phyloP scores from a whole-genome alignment of 2,329 filamentous ascomycete genomes.

The Verticillium albo-atrum region DNA sequence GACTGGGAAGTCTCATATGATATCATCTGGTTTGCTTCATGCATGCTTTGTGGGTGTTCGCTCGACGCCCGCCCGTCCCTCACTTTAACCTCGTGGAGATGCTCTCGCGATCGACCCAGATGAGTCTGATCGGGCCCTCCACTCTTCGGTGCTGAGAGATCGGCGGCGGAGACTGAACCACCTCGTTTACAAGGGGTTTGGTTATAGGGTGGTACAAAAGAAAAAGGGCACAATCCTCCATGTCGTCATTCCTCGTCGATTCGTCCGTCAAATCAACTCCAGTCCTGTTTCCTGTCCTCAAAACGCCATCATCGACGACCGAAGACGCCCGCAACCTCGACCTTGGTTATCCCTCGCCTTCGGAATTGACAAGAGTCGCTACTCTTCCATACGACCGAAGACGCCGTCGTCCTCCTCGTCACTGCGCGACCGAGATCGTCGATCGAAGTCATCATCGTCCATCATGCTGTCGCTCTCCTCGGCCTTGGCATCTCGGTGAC shows the following conservation, averaged over 20 bases:
- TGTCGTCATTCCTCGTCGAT: slow-evolving; percentile 12
- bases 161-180: slow-evolving; percentile 58
- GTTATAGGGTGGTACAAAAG: slow-evolving; percentile 45
- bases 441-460: slow-evolving; percentile 64
- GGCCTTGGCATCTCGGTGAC: slow-evolving; percentile 58
- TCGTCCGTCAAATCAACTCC: slow-evolving; percentile 14
- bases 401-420: slow-evolving; percentile 94
- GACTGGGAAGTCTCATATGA: neutral
- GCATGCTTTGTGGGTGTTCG: slow-evolving; percentile 37
- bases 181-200: slow-evolving; percentile 38
- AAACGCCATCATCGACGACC: neutral
- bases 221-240: slow-evolving; percentile 30
- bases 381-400: slow-evolving; percentile 96
- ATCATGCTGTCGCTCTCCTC: slow-evolving; percentile 59
- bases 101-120: slow-evolving; percentile 28
- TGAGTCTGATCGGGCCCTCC: slow-evolving; percentile 36
- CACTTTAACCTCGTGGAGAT: slow-evolving; percentile 69
- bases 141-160: slow-evolving; percentile 66
- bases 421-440: slow-evolving; percentile 57
- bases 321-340: neutral
- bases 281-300: neutral
- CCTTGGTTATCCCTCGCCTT: neutral
- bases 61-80: slow-evolving; percentile 62
- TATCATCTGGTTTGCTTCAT: slow-evolving; percentile 19
- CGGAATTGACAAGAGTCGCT: slow-evolving; percentile 20